Conservation (phyloP, 208 protist genomes). For the Trypanosoma theileri region DNA sequence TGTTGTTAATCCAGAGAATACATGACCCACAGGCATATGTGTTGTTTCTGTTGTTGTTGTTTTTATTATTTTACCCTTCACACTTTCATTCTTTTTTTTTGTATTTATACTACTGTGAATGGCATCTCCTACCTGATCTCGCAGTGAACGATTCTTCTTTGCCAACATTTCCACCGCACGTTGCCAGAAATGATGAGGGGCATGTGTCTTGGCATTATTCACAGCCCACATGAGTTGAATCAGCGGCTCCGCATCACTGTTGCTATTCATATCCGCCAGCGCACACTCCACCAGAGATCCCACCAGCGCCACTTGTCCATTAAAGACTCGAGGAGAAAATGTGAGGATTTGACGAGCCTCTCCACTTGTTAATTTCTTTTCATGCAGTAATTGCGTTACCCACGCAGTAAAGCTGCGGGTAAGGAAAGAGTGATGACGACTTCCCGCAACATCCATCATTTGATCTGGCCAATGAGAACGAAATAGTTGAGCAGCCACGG, state of each 20-base stretch:
- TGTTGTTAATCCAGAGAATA: constrained; percentile 76
- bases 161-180: constrained; percentile 43
- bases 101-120: not conserved
- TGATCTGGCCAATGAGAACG: constrained; percentile 41
- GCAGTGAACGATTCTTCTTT: constrained; percentile 45
- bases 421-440: constrained; percentile 42
- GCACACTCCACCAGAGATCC: constrained; percentile 49
- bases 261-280: constrained; percentile 33
- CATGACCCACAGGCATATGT: constrained; percentile 36
- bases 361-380: constrained; percentile 19
- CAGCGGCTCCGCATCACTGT: constrained; percentile 41
- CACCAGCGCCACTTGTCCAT: constrained; percentile 29
- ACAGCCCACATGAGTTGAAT: constrained; percentile 75
- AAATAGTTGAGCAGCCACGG: constrained; percentile 52
- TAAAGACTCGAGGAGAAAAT: constrained; percentile 36
- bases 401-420: constrained; percentile 36
- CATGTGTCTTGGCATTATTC: constrained; percentile 40
- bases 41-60: not conserved
- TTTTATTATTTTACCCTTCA: not conserved
- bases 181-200: constrained; percentile 63
- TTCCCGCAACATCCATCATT: constrained; percentile 30
- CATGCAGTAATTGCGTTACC: constrained; percentile 39
- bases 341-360: constrained; percentile 51
- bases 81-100: not conserved
- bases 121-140: constrained; percentile 23